phyloP scores from a whole-genome alignment of 768 basidiomycete genomes.

The Dioszegia aurantiaca region DNA sequence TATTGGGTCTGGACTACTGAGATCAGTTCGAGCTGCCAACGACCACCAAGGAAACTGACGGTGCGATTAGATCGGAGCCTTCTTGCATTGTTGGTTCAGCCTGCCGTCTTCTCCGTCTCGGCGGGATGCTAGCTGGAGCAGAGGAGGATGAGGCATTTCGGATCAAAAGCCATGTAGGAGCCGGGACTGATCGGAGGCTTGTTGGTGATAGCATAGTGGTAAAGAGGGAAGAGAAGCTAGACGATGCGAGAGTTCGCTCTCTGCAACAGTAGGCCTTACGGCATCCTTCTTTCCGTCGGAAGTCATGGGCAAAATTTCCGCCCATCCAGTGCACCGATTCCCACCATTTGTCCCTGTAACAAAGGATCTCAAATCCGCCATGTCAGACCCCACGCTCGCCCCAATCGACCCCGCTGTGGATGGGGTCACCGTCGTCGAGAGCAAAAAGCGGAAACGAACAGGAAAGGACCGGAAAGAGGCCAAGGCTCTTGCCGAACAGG shows the following conservation, averaged over 20 bases:
- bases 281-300: conserved; percentile 13
- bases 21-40: neutral
- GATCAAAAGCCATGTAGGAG: conserved; percentile 3
- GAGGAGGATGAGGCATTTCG: conserved; percentile 5
- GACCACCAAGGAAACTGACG: conserved; percentile 25
- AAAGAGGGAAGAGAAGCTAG: too few relatives aligned
- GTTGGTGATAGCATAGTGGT: conserved; percentile 5
- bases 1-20: conserved; percentile 39
- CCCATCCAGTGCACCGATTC: too few relatives aligned
- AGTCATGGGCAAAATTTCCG: conserved; percentile 12
- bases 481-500: conserved; percentile 39
- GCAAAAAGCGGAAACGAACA: conserved; percentile 48
- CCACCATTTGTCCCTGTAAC: too few relatives aligned
- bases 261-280: too few relatives aligned
- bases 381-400: neutral
- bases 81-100: neutral
- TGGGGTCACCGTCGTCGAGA: neutral
- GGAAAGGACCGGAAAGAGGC: conserved; percentile 46
- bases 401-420: neutral
- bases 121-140: neutral
- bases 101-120: conserved; percentile 1
- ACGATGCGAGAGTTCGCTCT: too few relatives aligned
- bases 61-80: conserved; percentile 39
- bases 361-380: too few relatives aligned
- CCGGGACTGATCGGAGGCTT: neutral